phyloP scores from a whole-genome alignment of 352 stramenopile genomes.

The Phytophthora vignae region DNA sequence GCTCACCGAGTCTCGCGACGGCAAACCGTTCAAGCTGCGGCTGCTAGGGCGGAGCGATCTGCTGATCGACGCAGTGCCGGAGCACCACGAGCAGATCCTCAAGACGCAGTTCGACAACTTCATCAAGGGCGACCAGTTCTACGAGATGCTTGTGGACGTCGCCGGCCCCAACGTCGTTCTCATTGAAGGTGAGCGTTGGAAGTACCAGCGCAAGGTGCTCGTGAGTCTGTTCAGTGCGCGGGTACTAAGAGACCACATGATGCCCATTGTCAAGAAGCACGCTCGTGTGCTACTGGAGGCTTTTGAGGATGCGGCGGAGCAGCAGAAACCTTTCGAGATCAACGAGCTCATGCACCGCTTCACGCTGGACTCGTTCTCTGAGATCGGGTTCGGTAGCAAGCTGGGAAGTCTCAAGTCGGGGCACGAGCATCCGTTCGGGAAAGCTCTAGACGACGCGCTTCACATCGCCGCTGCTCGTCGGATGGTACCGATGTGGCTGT shows the following conservation, averaged over 20 bases:
- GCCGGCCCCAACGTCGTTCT: conserved; percentile 26
- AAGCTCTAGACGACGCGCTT: conserved; percentile 34
- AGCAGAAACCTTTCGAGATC: too few relatives aligned
- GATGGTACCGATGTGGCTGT: conserved; percentile 23
- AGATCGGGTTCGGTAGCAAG: conserved; percentile 33
- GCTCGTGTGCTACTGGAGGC: neutral
- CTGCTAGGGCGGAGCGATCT: neutral
- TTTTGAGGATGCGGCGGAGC: neutral
- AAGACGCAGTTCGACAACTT: neutral
- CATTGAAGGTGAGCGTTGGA: conserved; percentile 31
- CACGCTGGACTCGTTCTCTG: conserved; percentile 54
- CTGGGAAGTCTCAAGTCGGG: conserved; percentile 18
- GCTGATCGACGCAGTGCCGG: neutral
- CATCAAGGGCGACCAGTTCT: neutral
- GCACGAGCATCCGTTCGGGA: conserved; percentile 38
- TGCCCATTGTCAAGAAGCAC: neutral
- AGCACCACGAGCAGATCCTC: neutral
- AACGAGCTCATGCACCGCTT: conserved; percentile 30
- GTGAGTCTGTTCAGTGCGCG: conserved; percentile 23
- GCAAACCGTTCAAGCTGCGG: neutral
- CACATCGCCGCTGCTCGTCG: conserved; percentile 5
- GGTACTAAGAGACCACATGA: conserved; percentile 12
- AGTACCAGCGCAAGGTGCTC: conserved; percentile 37
- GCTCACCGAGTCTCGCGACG: neutral
- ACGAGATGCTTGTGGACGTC: neutral